Base-by-base conservation (phyloP, 495 filamentous ascomycete genomes). In the Penicillium argentinense region DNA sequence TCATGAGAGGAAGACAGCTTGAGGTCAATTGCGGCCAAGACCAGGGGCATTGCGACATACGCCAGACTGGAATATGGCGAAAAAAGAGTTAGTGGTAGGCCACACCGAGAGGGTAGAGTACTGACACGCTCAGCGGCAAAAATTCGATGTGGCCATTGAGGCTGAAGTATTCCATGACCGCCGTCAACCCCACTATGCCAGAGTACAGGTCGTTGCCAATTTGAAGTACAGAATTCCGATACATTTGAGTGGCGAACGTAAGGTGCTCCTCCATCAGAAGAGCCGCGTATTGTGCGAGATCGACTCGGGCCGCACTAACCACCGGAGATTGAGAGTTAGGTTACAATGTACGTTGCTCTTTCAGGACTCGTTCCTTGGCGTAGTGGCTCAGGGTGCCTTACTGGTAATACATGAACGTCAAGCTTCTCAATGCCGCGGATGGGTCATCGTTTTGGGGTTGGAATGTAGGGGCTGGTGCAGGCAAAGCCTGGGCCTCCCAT, bases 401-500 rank as follows among this genome's bases (percentile, higher is more conserved):
- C 74, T 73, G 64, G 44, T 76, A 78, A 33, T 73, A 75, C 72
- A 77, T 78, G 34, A 69, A 73, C 38, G 74, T 74, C 34, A 75
- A 47, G 24, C 72, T 72, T 5, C 63, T 67, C 39, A 75, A 68
- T 12, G 68, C 29, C 9, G 61, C 58, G 16, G 72, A 60, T 5
- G 69, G 65, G 23, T 74, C 66, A 39, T 58, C 59, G 21, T 5
- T 2, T 22, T 32, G 24, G 0, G 37, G 27, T 4, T 27, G 30
- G 2, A 11, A 12, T 9, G 4, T 34, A 12, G 14, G 14, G 5
- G 4, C 12, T 7, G 43, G 16, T 32, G 27, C 5, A 9, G 53
- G 36, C 9, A 47, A 42, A 5, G 47, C 43, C 13, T 51, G 38
- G 4, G 30, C 4, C 25, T 60, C 49, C 66, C 66, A 69, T 6